Conservation (phyloP, 2,329 filamentous ascomycete genomes). For the Stachybotrys chlorohalonatus region DNA sequence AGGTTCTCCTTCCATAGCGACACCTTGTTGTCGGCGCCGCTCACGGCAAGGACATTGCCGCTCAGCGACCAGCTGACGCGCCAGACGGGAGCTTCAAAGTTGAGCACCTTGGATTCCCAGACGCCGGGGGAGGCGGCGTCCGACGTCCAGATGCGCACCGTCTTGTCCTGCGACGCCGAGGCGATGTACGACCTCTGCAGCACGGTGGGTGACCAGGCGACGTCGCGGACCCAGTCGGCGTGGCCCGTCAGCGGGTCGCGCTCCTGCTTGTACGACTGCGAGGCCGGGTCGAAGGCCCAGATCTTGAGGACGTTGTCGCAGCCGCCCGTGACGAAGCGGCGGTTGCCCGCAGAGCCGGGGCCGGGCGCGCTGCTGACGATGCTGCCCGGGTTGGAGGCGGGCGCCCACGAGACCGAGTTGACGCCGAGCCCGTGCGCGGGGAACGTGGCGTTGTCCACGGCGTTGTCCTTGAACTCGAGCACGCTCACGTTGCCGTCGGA, state of each 20-base stretch:
- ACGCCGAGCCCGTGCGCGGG: slow-evolving; percentile 88
- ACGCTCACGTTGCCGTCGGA: slow-evolving; percentile 91
- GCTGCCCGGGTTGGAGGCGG: slow-evolving; percentile 73
- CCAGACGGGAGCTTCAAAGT: slow-evolving; percentile 87
- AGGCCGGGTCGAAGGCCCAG: slow-evolving; percentile 69
- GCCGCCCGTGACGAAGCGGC: slow-evolving; percentile 88
- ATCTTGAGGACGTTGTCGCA: slow-evolving; percentile 91
- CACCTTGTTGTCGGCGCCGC: slow-evolving; percentile 91
- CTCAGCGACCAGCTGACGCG: slow-evolving; percentile 96
- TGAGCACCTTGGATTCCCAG: slow-evolving; percentile 79
- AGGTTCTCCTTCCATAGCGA: slow-evolving; percentile 98
- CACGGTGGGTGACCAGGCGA: slow-evolving; percentile 93
- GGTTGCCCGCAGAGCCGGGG: slow-evolving; percentile 51
- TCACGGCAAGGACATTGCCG: slow-evolving; percentile 91
- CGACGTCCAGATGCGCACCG: slow-evolving; percentile 91
- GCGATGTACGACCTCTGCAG: slow-evolving; percentile 96
- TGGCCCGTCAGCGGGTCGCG: slow-evolving; percentile 66
- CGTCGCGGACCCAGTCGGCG: slow-evolving; percentile 93
- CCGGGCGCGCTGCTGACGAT: slow-evolving; percentile 65
- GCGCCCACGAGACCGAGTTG: slow-evolving; percentile 94
- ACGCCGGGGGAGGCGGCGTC: slow-evolving; percentile 52
- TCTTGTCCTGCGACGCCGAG: slow-evolving; percentile 91
- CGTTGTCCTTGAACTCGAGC: slow-evolving; percentile 94
- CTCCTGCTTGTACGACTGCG: slow-evolving; percentile 53
- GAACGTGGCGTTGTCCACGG: slow-evolving; percentile 83